Evolutionary conservation across 2,329 filamentous ascomycete species (phyloP), one percentile per base, ranked within the genome.

Genomic region (Beauveria medogensis): DNA sequence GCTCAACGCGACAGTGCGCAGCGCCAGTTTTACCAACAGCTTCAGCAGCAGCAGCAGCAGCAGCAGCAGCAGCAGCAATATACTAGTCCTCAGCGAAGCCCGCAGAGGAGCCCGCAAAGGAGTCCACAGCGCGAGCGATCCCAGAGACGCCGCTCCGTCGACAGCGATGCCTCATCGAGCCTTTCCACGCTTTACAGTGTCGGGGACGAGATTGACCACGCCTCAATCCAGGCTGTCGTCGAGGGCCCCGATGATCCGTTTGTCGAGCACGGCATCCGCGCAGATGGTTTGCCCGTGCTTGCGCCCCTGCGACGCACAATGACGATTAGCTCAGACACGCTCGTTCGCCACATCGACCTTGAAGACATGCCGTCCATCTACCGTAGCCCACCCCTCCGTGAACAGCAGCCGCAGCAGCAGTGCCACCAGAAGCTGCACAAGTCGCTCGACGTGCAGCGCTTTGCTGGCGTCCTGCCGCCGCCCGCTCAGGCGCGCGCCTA

Each of bases 181-280:
- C 71, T 85, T 5, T 85, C 82, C 4, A 85, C 82, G 0, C 68
- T 85, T 5, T 83, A 83, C 64, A 84, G 81, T 62, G 80, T 82
- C 58, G 71, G 73, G 1, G 75, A 78, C 9, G 58, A 60, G 3
- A 18, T 55, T 5, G 74, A 77, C 7, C 70, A 70, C 8, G 50
- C 28, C 6, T 46, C 51, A 1, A 18, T 50, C 1, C 43, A 20
- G 10, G 30, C 57, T 2, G 44, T 44, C 14, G 62, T 34, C 46
- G 64, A 43, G 18, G 43, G 41, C 1, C 50, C 41, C 20, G 61
- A 67, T 24, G 73, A 75, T 34, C 73, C 73, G 0, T 75, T 75
- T 52, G 65, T 72, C 1, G 72, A 72, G 24, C 12, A 18, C 10
- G 20, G 20, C 5, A 6, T 2, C 40, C 22, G 20, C 9, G 28